Evolutionary conservation across 1,139 yeast species (phyloP), one percentile per base, ranked within the genome.

Genomic region (Kazachstania sp.): DNA sequence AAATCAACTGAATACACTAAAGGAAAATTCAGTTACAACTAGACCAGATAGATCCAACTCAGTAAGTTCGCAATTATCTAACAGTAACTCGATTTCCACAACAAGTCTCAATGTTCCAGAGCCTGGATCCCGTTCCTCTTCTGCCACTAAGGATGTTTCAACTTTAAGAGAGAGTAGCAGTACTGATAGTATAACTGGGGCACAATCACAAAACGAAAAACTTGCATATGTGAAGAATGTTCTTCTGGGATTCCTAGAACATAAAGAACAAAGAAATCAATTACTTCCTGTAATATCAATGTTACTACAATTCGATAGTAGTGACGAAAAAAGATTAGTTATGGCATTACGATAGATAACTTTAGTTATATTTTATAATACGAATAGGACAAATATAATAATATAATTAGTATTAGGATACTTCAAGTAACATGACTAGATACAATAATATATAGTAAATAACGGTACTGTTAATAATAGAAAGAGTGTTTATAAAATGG

Each of bases 171-270:
- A 20, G 12, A 15, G 37, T 2, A 30, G 35, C 19, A 29, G 36
- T 20, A 15, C 28, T 4, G 39, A 30, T n/a, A 29, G 23, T 15
- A n/a, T 18, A 7, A 20, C 35, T n/a, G 59, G 54, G 39, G 43
- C 54, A 4, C 64, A 63, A 26, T 62, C 66, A 12, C 43, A 54
- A 26, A 61, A 57, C 43, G 67, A 63, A 34, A 79, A 83, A 58
- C 71, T 83, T 29, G 86, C 92, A 18, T 92, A 92, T 63, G 74
- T 88, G 46, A 86, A 85, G 63, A 92, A 92, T 61, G 97, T 92
- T 2, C 67, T 92, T 18, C 69, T 92, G 8, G 97, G 97, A 1
- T 92, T 84, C 63, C 68, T 92, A 52, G 97, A 90, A 60, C 95
- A 86, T 60, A 85, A 77, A 58, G 97, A 90, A n/a, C 97, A 90